Evolutionary conservation across 2,329 filamentous ascomycete genomes (phyloP).

Genomic region (Ophiostoma novo-ulmi): DNA sequence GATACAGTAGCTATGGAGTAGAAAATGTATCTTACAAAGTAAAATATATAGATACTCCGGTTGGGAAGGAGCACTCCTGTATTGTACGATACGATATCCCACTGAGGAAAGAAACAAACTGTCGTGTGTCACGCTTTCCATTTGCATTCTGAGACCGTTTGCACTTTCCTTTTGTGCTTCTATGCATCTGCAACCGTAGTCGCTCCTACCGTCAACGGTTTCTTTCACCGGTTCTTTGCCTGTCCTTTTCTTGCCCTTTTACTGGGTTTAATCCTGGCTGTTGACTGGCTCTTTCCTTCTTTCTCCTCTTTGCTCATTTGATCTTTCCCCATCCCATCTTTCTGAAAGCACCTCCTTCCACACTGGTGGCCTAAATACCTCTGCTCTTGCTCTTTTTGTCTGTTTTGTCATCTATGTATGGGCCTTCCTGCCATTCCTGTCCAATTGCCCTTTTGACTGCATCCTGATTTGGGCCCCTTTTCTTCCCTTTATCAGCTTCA

Average conservation of each 20-base stretch:
- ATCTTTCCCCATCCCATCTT: not conserved
- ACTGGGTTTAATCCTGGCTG: not conserved
- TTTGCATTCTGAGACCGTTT: not conserved
- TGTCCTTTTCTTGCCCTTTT: not conserved
- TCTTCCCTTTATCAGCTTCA: not conserved
- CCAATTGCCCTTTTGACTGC: constrained; percentile 1
- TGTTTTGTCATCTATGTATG: not conserved
- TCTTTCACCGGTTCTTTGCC: not conserved
- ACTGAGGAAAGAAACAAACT: not conserved
- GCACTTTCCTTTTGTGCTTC: not conserved
- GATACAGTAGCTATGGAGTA: not conserved
- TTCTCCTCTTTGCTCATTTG: not conserved
- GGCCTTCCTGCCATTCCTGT: not conserved
- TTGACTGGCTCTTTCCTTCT: not conserved
- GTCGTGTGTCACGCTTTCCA: not conserved
- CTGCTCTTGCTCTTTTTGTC: not conserved
- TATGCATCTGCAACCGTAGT: not conserved
- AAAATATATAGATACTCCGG: not conserved
- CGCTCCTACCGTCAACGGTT: not conserved
- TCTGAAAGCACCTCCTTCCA: not conserved
- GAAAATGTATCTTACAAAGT: not conserved
- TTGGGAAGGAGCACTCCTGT: not conserved
- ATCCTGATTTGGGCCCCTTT: not conserved
- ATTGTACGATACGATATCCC: not conserved
- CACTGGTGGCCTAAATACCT: no score